A percentile compares a stretch with the other conserved stretches of the same genome.
phyloP scores from a whole-genome alignment of 768 basidiomycete genomes.

The Pleurotus tuber-regium region DNA sequence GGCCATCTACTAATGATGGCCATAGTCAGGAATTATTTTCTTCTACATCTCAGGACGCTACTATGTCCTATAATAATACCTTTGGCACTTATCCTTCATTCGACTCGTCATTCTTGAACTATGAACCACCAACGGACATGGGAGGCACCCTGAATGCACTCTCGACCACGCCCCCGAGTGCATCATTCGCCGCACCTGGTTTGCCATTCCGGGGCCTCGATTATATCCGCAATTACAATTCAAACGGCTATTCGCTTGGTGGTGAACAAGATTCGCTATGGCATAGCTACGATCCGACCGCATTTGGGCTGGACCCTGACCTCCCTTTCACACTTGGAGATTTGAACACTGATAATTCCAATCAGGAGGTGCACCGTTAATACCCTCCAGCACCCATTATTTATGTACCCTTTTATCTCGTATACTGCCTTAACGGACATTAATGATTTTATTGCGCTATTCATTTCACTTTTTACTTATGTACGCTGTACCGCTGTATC shows the following conservation, averaged over 20 bases:
- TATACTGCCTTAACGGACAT: slow-evolving; percentile 10
- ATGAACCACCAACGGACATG: slow-evolving; percentile 38
- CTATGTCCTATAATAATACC: slow-evolving; percentile 39
- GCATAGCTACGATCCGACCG: slow-evolving; percentile 69
- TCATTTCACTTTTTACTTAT: slow-evolving; percentile 8
- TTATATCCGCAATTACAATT: slow-evolving; percentile 76
- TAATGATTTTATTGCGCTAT: slow-evolving; percentile 11
- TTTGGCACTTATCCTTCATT: slow-evolving; percentile 42
- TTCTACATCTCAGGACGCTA: slow-evolving; percentile 37
- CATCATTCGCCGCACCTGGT: slow-evolving; percentile 68
- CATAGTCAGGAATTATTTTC: slow-evolving; percentile 42
- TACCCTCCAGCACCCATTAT: neutral
- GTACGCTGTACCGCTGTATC: slow-evolving; percentile 14
- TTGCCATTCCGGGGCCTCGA: slow-evolving; percentile 86
- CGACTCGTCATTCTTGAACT: slow-evolving; percentile 38
- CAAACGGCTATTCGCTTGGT: slow-evolving; percentile 40
- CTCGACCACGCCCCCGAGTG: slow-evolving; percentile 56
- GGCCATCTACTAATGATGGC: slow-evolving; percentile 32
- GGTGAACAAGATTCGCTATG: slow-evolving; percentile 51
- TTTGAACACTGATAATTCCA: slow-evolving; percentile 27
- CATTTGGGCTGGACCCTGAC: slow-evolving; percentile 77
- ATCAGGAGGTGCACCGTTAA: slow-evolving; percentile 33
- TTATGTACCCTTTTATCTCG: neutral
- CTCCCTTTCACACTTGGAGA: slow-evolving; percentile 64
- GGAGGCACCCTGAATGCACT: slow-evolving; percentile 36